Base-by-base conservation (phyloP, 164 flowering plant genomes). In the Berberis vulgaris region DNA sequence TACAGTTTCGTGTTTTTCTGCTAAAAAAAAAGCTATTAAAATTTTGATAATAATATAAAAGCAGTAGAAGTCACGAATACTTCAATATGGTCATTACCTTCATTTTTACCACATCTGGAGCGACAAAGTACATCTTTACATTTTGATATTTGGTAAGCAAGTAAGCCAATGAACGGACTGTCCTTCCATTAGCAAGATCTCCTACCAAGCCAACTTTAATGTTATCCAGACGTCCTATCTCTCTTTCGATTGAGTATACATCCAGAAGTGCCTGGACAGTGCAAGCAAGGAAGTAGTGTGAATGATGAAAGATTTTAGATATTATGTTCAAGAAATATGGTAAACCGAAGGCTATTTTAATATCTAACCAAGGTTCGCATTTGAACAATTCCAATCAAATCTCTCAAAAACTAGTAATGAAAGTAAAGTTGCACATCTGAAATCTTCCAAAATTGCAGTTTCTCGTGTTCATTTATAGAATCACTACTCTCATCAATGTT, bases 141-240 rank as follows among this genome's bases (percentile, higher is more conserved):
- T 82, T 83, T 46, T 79, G 55, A 74, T 87, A 95, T 77, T 82
- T 89, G 40, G 96, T 78, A 53, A 94, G 96, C 72, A 95, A 76
- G 77, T 91, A 91, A 3, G 97, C 97, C 57, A 89, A 85, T 38
- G 97, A 95, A 1, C 99, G 91, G 2, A 95, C 99, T 12, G 99
- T 95, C 77, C 99, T 84, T 45, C 99, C 99, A 69, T 95, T 81
- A 41, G 99, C 97, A 77, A 95, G 99, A 82, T 95, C 99, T 63
- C 99, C 99, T 58, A 95, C 99, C 57, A 95, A 81, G 11, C 80
- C 97, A 62, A 95, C 97, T 74, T 76, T 85, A 57, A 95, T 91
- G 42, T 91, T 90, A 73, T 95, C 97, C 66, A 95, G 78, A 68
- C 78, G 84, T 44, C 97, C 97, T 47, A 91, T 80, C 81, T 95